These are phyloP conservation scores for Begonia loranthoides DNA, from an alignment of 306 rosid genomes.

Conservation along the genomic window DNA sequence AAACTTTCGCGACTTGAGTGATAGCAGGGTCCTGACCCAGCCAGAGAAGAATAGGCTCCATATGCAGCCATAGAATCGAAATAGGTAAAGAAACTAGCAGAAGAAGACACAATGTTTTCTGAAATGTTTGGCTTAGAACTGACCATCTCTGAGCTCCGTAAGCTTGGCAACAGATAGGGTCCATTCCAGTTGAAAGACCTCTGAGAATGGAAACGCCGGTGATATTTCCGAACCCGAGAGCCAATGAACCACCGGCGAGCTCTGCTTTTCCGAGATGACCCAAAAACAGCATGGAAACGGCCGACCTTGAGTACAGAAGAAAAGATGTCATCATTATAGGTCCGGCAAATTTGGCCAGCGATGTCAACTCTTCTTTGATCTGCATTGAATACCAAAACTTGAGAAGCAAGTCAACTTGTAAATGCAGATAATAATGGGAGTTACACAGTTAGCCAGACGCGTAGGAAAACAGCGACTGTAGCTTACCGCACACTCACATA, in stretches of 20 bases:
- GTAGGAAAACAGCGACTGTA: too few species aligned
- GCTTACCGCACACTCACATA: too few species aligned
- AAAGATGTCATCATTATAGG: conserved; percentile 55
- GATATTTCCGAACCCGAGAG: conserved; percentile 70
- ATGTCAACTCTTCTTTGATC: conserved; percentile 54
- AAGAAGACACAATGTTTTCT: conserved; percentile 56
- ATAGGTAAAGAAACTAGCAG: conserved; percentile 60
- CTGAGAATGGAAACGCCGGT: conserved; percentile 63
- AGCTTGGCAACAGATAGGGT: conserved; percentile 92
- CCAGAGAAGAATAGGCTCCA: conserved; percentile 44
- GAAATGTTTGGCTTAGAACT: conserved; percentile 55
- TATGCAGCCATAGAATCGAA: conserved; percentile 52
- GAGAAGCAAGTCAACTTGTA: too few species aligned
- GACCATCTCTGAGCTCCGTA: conserved; percentile 66
- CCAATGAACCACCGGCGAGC: conserved; percentile 80
- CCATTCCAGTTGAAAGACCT: conserved; percentile 75
- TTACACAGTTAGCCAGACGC: too few species aligned
- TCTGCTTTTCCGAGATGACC: conserved; percentile 72
- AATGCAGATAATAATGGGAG: too few species aligned
- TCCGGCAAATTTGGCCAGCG: conserved; percentile 36
- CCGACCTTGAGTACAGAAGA: conserved; percentile 56
- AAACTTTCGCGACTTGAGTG: conserved; percentile 55
- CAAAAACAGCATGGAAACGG: conserved; percentile 65
- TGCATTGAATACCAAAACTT: conserved; percentile 14
- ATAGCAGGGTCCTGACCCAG: conserved; percentile 78